phyloP scores from a whole-genome alignment of 2,329 filamentous ascomycete genomes.

The Cladosporium sp. region DNA sequence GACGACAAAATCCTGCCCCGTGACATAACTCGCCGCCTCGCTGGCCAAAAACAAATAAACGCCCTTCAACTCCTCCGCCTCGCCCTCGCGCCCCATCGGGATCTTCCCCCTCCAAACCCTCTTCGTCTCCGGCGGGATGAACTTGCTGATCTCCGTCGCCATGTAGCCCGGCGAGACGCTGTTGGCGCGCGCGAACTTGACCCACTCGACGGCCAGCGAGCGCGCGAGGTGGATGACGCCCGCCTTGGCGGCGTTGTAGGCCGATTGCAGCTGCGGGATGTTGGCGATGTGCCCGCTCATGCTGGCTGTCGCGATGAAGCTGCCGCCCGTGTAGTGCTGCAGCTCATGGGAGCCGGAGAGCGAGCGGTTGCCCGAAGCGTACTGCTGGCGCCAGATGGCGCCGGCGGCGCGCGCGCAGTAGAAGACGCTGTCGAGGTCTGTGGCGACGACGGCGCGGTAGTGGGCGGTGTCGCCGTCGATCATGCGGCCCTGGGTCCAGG shows the following conservation, averaged over 20 bases:
- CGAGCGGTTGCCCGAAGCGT: slow-evolving; percentile 44
- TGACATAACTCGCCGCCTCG: slow-evolving; percentile 78
- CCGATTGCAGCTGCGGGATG: slow-evolving; percentile 66
- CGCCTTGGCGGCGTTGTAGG: slow-evolving; percentile 35
- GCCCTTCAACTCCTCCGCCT: slow-evolving; percentile 70
- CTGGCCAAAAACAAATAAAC: slow-evolving; percentile 75
- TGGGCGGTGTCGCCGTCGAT: slow-evolving; percentile 59
- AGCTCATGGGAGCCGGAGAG: slow-evolving; percentile 46
- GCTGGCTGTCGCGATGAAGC: slow-evolving; percentile 66
- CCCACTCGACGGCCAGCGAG: slow-evolving; percentile 70
- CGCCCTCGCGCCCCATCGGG: slow-evolving; percentile 70
- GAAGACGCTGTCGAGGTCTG: slow-evolving; percentile 71
- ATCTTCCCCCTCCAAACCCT: slow-evolving; percentile 71
- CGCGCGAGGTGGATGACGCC: slow-evolving; percentile 47
- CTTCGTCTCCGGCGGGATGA: slow-evolving; percentile 60
- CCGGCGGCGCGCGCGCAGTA: slow-evolving; percentile 69
- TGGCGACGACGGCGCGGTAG: slow-evolving; percentile 61
- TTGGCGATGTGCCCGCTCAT: slow-evolving; percentile 77
- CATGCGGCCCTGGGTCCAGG: slow-evolving; percentile 64
- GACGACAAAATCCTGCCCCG: slow-evolving; percentile 58
- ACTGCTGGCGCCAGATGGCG: slow-evolving; percentile 63
- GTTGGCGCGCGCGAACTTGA: slow-evolving; percentile 66
- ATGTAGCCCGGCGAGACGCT: slow-evolving; percentile 71
- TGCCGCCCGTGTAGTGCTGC: slow-evolving; percentile 24
- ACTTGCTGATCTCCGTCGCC: slow-evolving; percentile 63